Evolutionary conservation across 1,284 basidiomycete genomes (phyloP).

Genomic region (Xanthoconium separans): DNA sequence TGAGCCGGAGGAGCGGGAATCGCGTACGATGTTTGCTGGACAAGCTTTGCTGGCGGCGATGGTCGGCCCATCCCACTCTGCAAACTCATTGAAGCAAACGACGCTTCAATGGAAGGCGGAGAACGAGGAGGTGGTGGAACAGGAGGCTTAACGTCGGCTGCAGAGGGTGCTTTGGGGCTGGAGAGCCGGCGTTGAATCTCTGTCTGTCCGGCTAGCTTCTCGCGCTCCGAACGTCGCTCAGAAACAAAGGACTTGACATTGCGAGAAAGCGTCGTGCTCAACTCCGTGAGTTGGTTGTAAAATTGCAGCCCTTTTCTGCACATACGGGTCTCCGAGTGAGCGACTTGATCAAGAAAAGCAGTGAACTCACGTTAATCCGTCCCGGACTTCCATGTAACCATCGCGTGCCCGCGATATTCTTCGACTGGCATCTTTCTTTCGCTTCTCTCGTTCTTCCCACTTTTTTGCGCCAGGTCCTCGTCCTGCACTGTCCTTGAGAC

Average conservation of each 20-base stretch:
- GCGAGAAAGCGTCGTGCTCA: constrained; percentile 59
- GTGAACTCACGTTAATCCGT: constrained; percentile 73
- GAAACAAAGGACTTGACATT: constrained; percentile 66
- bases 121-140: constrained; percentile 45
- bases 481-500: constrained; percentile 69
- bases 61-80: constrained; percentile 20
- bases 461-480: constrained; percentile 70
- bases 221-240: constrained; percentile 70
- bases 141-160: constrained; percentile 50
- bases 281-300: constrained; percentile 78
- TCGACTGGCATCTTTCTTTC: constrained; percentile 70
- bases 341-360: background rate
- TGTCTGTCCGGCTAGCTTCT: constrained; percentile 63
- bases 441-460: constrained; percentile 78
- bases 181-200: constrained; percentile 70
- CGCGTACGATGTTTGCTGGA: constrained; percentile 28
- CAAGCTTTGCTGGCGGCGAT: constrained; percentile 32
- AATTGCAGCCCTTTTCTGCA: constrained; percentile 83
- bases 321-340: constrained; percentile 5
- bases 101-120: constrained; percentile 43
- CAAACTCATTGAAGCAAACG: constrained; percentile 53
- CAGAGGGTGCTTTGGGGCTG: constrained; percentile 37
- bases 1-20: constrained; percentile 31
- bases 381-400: constrained; percentile 82
- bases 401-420: constrained; percentile 77